phyloP scores from a whole-genome alignment of 129 eudicot genomes.

The Smallanthus sonchifolius region DNA sequence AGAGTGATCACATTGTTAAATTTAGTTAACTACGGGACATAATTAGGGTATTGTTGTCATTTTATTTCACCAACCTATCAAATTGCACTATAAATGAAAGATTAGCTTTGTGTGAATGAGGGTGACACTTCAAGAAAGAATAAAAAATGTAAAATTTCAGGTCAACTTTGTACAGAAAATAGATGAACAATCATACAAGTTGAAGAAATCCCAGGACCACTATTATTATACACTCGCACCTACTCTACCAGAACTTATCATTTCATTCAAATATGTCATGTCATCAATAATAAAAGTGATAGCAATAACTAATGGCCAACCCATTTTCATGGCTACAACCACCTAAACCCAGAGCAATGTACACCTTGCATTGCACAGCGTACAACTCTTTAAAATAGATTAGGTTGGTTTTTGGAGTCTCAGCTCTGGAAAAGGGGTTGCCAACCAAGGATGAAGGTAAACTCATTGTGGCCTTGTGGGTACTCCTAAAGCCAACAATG shows the following conservation, averaged over 20 bases:
- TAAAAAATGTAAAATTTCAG: constrained; percentile 13
- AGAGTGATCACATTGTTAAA: neutral
- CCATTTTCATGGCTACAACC: constrained; percentile 2
- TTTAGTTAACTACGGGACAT: neutral
- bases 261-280: constrained; percentile 32
- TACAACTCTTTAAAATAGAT: constrained; percentile 5
- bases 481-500: neutral
- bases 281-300: constrained; percentile 26
- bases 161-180: constrained; percentile 21
- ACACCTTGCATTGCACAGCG: constrained; percentile 14
- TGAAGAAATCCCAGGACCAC: constrained; percentile 50
- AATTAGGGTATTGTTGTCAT: neutral
- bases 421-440: neutral
- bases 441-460: constrained; percentile 9
- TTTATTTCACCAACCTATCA: constrained; percentile 13
- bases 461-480: constrained; percentile 3
- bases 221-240: constrained; percentile 38
- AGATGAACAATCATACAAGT: constrained; percentile 22
- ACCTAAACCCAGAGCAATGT: constrained; percentile 8
- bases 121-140: constrained; percentile 29
- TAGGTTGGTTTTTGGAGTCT: neutral
- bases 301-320: constrained; percentile 20
- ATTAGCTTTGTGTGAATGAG: constrained; percentile 29
- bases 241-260: constrained; percentile 44
- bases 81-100: constrained; percentile 24